A percentile compares a stretch with the other conserved stretches of the same genome.
Conservation (phyloP, 208 protist species). For the Acanthamoeba healyi region DNA sequence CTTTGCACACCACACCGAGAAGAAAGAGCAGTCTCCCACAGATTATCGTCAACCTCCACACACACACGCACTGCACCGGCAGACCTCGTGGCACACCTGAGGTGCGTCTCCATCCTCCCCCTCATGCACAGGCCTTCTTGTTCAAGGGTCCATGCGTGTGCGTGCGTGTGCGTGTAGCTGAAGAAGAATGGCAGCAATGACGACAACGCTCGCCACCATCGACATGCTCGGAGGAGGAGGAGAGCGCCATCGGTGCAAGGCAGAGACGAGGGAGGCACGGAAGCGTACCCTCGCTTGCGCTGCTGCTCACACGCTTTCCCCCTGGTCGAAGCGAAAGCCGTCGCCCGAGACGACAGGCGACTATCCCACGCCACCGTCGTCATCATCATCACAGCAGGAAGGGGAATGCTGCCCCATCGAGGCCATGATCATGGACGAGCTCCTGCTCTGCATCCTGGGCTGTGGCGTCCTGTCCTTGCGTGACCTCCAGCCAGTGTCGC, state of each 20-base stretch:
- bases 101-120: too few species aligned
- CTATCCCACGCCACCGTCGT: not conserved
- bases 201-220: not conserved
- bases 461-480: not conserved
- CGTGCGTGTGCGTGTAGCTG: too few species aligned
- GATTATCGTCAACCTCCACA: too few species aligned
- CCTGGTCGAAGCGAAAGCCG: not conserved
- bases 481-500: not conserved
- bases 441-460: not conserved
- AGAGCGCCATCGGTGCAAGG: not conserved
- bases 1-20: too few species aligned
- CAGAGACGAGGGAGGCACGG: not conserved
- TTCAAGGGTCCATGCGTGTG: too few species aligned
- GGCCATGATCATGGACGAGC: constrained; percentile 1
- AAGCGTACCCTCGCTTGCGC: not conserved
- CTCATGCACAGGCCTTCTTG: too few species aligned
- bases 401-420: not conserved
- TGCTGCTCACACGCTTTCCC: not conserved
- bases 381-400: too few species aligned
- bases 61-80: too few species aligned
- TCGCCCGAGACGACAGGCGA: not conserved
- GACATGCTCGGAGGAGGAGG: not conserved
- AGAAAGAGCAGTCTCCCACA: too few species aligned
- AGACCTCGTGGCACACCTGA: too few species aligned
- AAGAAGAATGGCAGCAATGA: not conserved